Base-by-base conservation (phyloP, 495 filamentous ascomycete species). In the Lophiostoma macrostomum region DNA sequence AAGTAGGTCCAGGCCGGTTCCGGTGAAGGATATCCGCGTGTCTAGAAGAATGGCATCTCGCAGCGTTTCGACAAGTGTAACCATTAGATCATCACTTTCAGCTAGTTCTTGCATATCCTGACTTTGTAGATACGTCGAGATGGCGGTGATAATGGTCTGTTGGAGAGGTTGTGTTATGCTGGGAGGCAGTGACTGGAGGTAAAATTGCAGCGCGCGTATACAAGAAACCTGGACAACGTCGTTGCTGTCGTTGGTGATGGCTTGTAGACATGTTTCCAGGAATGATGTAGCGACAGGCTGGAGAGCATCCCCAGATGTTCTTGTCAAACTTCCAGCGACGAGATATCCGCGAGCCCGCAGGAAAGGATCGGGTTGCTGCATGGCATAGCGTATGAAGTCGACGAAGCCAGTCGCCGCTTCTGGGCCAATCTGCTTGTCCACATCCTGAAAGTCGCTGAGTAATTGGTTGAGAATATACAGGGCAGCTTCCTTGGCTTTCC, bases 191-290 rank as follows among this genome's bases (percentile, higher is more conserved):
- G 83, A 75, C 30, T 76, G 78, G 22, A 95, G 74, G 44, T 91
- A 87, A 64, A 87, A 86, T 67, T 96, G 90, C 32, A 96, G 68
- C 1, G 88, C 84, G 53, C 90, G 91, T 51, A 97, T 86, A 65
- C 88, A 91, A 11, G 93, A 82, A 22, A 95, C 94, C 67, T 90
- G 86, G 23, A 97, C 90, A 27, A 98, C 77, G 64, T 95, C 90
- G 4, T 88, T 82, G 5, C 81, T 70, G 44, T 96, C 91, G 19
- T 74, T 69, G 14, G 80, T 78, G 44, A 95, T 85, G 22, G 83
- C 82, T 29, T 86, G 82, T 40, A 96, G 74, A 1, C 88, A 83
- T 28, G 79, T 79, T 47, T 93, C 82, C 48, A 95, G 76, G 54
- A 96, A 83, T 14, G 78, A 75, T 1, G 72, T 61, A 4, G 78